phyloP scores from a whole-genome alignment of 306 rosid species.

The Vigna unguiculata region DNA sequence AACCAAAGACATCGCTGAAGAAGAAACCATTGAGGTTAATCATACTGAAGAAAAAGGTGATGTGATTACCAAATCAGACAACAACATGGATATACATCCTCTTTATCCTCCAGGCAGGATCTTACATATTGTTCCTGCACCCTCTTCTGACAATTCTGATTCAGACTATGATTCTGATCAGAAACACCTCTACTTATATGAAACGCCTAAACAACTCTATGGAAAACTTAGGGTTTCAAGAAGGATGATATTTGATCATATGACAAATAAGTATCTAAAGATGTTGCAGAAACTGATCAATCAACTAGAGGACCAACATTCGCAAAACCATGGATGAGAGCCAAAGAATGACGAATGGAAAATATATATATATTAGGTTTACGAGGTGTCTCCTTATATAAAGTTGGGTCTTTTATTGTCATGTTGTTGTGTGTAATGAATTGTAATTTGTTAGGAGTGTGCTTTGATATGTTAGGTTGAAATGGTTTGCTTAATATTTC shows the following conservation, averaged over 20 bases:
- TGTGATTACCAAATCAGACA: background rate
- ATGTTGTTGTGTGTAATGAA: background rate
- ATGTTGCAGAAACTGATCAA: background rate
- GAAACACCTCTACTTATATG: background rate
- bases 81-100: background rate
- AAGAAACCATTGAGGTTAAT: background rate
- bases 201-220: background rate
- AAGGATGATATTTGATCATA: background rate
- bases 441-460: too few species aligned
- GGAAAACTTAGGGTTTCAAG: background rate
- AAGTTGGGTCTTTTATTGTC: background rate
- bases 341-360: background rate
- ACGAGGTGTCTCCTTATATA: background rate
- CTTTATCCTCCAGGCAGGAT: conserved; percentile 10
- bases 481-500: too few species aligned
- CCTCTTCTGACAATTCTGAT: too few species aligned
- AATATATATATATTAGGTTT: background rate
- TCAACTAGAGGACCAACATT: background rate
- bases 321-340: background rate
- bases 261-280: background rate
- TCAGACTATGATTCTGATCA: too few species aligned
- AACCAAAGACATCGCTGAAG: background rate
- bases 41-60: background rate
- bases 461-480: too few species aligned
- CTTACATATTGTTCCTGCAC: background rate